phyloP scores from a whole-genome alignment of 1,284 basidiomycete genomes.

The Dichomitus squalens region DNA sequence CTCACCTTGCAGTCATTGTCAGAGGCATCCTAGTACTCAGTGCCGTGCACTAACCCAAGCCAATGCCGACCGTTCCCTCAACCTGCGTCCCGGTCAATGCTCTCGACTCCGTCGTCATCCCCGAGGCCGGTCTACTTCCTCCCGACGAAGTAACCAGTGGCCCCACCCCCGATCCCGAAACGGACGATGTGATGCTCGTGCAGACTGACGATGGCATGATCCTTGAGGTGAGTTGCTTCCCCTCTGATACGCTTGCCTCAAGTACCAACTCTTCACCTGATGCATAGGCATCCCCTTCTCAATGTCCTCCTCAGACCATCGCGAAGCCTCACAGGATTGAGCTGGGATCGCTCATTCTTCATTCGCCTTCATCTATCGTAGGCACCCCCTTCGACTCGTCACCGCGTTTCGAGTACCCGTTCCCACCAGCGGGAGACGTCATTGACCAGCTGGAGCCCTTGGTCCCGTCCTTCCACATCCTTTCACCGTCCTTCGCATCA shows the following conservation, averaged over 20 bases:
- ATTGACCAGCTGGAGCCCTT: constrained; percentile 4
- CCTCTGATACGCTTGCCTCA: neutral
- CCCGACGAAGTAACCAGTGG: constrained; percentile 1
- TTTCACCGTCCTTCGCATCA: constrained; percentile 1
- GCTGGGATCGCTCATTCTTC: constrained; percentile 29
- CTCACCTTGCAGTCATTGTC: no score
- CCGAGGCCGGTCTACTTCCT: constrained; percentile 5
- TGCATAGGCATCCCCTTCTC: neutral
- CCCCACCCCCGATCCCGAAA: constrained; percentile 33
- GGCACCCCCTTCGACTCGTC: constrained; percentile 38
- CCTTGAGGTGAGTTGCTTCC: constrained; percentile 17
- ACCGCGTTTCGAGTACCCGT: constrained; percentile 39
- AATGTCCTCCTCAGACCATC: constrained; percentile 9
- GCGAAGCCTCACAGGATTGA: constrained; percentile 28
- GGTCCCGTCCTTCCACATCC: constrained; percentile 12
- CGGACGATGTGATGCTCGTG: constrained; percentile 29
- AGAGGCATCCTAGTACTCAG: neutral
- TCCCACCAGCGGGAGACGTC: constrained; percentile 24
- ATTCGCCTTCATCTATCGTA: constrained; percentile 37
- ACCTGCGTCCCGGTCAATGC: constrained; percentile 12
- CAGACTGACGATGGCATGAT: constrained; percentile 25
- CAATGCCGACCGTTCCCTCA: constrained; percentile 20
- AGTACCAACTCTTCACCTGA: neutral
- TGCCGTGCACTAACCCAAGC: neutral
- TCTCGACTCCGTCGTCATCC: constrained; percentile 1